Conservation (phyloP, 495 filamentous ascomycete genomes). For the Aspergillus egyptiacus region DNA sequence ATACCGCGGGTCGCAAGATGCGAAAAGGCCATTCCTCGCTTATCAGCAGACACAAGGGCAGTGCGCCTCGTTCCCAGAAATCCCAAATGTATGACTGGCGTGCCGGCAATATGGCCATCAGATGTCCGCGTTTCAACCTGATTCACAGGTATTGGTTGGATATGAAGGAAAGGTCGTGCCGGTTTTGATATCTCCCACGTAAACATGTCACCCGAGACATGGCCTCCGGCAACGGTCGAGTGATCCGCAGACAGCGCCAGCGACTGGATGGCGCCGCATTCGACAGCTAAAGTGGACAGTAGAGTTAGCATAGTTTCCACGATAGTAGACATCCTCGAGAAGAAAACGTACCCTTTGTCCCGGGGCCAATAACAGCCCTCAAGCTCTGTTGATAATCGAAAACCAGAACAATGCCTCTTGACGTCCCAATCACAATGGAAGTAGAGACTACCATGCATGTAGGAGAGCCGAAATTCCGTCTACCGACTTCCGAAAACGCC, state of each 20-base stretch:
- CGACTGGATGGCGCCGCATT: slow-evolving; percentile 81
- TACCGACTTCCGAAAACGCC: slow-evolving; percentile 90
- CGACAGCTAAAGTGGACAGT: slow-evolving; percentile 55
- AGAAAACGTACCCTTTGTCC: slow-evolving; percentile 69
- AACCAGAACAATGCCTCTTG: slow-evolving; percentile 86
- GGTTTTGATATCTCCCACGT: slow-evolving; percentile 88
- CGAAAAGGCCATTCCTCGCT: slow-evolving; percentile 94
- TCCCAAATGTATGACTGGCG: slow-evolving; percentile 77
- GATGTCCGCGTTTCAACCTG: slow-evolving; percentile 57
- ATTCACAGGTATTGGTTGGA: slow-evolving; percentile 64
- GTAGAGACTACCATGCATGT: slow-evolving; percentile 89
- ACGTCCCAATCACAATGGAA: slow-evolving; percentile 83
- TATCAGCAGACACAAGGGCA: slow-evolving; percentile 95
- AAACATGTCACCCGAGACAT: slow-evolving; percentile 87
- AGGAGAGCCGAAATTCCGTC: slow-evolving; percentile 84
- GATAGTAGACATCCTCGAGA: background rate
- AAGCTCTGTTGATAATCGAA: slow-evolving; percentile 97
- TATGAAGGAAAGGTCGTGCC: slow-evolving; percentile 80
- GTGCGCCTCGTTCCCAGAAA: slow-evolving; percentile 96
- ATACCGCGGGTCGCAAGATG: slow-evolving; percentile 89
- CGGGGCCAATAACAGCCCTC: slow-evolving; percentile 87
- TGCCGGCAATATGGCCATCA: slow-evolving; percentile 78
- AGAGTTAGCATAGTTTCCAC: background rate
- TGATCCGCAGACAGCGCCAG: slow-evolving; percentile 91
- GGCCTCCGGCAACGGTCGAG: slow-evolving; percentile 81